These are phyloP conservation scores for Botrytis byssoidea DNA, from an alignment of 2,329 filamentous ascomycete species.

Conservation along the genomic window DNA sequence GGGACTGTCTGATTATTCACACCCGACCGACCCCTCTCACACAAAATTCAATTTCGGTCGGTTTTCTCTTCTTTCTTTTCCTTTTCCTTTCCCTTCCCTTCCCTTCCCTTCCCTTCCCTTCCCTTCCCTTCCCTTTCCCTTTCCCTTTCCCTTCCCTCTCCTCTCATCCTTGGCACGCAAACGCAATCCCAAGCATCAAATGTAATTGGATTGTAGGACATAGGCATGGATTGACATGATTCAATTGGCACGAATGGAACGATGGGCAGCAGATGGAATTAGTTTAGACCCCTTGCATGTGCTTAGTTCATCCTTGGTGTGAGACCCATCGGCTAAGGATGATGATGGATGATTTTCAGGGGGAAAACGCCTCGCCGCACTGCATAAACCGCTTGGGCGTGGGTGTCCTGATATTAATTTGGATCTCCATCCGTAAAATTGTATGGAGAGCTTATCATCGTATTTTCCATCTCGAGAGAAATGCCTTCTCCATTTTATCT, in stretches of 20 bases:
- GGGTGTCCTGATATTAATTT: not conserved
- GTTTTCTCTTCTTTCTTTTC: not conserved
- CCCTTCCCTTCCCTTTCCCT: fast-evolving
- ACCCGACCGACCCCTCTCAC: too few relatives aligned
- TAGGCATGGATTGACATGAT: not conserved
- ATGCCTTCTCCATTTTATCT: not conserved
- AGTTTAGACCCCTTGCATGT: not conserved
- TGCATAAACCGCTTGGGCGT: conserved; percentile 10
- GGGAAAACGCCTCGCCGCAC: not conserved
- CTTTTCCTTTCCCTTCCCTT: not conserved
- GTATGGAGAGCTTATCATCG: not conserved
- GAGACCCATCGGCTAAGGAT: conserved; percentile 1
- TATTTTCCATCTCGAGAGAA: not conserved
- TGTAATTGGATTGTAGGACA: not conserved
- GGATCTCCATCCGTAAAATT: conserved; percentile 2
- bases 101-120: too few relatives aligned
- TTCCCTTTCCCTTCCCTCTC: too few relatives aligned
- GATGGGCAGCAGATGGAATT: too few relatives aligned
- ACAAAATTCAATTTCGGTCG: not conserved
- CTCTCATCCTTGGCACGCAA: not conserved
- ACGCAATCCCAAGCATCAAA: not conserved
- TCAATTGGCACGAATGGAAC: not conserved
- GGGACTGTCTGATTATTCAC: not conserved
- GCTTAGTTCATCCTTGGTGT: not conserved
- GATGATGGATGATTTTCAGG: conserved; percentile 17